phyloP scores from a whole-genome alignment of 139 green algal species.

The Volvox reticuliferus region DNA sequence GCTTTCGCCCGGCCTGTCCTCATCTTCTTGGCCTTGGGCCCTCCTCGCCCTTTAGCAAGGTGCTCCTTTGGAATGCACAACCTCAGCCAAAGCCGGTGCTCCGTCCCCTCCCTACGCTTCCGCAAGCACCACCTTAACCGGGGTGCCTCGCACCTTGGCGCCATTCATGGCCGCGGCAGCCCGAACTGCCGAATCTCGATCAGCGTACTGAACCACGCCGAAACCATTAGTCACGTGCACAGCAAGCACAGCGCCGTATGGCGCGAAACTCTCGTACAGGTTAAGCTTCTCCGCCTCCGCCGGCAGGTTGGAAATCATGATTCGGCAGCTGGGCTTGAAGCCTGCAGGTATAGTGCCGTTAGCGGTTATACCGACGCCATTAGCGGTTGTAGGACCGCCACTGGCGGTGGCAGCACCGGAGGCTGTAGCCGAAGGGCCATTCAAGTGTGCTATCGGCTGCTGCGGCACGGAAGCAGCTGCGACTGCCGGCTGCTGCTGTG shows the following conservation, averaged over 20 bases:
- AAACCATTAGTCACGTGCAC: background rate
- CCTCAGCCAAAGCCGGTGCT: no score
- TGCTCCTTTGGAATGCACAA: no score
- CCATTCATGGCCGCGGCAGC: slow-evolving; percentile 6
- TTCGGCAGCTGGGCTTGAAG: slow-evolving; percentile 13
- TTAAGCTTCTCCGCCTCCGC: slow-evolving; percentile 15
- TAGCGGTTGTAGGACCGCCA: background rate
- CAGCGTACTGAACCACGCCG: slow-evolving; percentile 4
- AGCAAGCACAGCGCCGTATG: background rate
- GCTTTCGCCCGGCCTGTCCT: no score
- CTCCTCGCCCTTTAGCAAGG: no score
- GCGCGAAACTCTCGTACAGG: slow-evolving; percentile 25
- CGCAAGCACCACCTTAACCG: background rate
- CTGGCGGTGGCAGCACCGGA: background rate
- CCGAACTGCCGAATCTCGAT: background rate
- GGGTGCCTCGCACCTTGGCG: background rate
- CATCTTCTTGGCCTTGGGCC: no score
- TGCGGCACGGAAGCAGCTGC: background rate
- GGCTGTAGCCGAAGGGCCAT: background rate
- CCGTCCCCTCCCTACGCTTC: background rate
- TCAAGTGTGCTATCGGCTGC: background rate
- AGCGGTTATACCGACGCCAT: background rate
- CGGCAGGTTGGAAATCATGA: slow-evolving; percentile 21
- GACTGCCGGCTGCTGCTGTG: background rate
- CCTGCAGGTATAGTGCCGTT: background rate